Evolutionary conservation across 1,284 basidiomycete species (phyloP).

Genomic region (Melampsora larici-populina): DNA sequence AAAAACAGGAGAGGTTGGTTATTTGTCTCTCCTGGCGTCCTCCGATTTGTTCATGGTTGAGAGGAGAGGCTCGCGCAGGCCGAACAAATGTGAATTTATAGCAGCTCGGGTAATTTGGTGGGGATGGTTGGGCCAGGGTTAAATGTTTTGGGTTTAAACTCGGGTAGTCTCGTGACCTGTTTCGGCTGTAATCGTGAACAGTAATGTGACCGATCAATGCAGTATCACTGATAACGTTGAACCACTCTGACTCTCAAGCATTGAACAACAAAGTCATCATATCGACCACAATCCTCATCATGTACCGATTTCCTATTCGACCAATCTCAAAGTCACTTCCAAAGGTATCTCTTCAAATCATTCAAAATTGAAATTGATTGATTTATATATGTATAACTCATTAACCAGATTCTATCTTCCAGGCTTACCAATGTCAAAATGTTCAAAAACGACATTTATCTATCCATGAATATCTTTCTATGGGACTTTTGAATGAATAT

Average conservation of each 20-base stretch:
- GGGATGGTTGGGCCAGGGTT: neutral
- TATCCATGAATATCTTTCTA: slow-evolving; percentile 98
- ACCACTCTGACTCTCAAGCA: no score
- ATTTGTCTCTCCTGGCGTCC: slow-evolving; percentile 16
- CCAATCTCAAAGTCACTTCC: slow-evolving; percentile 24
- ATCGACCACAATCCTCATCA: no score
- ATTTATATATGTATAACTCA: no score
- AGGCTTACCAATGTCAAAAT: neutral
- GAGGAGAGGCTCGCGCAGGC: neutral
- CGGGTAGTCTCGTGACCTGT: neutral
- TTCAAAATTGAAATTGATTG: neutral
- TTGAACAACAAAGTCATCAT: neutral
- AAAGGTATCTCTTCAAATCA: neutral
- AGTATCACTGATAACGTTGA: no score
- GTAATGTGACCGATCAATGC: neutral
- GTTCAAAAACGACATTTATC: slow-evolving; percentile 85
- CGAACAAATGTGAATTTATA: slow-evolving; percentile 8
- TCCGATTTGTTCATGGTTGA: slow-evolving; percentile 22
- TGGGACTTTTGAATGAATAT: slow-evolving; percentile 93
- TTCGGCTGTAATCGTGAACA: neutral
- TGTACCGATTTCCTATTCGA: slow-evolving; percentile 33
- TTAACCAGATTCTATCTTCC: neutral
- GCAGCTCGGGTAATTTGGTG: neutral
- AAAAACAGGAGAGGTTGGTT: slow-evolving; percentile 29
- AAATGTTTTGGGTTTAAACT: neutral